A percentile compares a stretch with the other conserved stretches of the same genome.
These are phyloP conservation scores for Trichoderma atroviride DNA, from an alignment of 2,329 filamentous ascomycete species.

Conservation along the genomic window DNA sequence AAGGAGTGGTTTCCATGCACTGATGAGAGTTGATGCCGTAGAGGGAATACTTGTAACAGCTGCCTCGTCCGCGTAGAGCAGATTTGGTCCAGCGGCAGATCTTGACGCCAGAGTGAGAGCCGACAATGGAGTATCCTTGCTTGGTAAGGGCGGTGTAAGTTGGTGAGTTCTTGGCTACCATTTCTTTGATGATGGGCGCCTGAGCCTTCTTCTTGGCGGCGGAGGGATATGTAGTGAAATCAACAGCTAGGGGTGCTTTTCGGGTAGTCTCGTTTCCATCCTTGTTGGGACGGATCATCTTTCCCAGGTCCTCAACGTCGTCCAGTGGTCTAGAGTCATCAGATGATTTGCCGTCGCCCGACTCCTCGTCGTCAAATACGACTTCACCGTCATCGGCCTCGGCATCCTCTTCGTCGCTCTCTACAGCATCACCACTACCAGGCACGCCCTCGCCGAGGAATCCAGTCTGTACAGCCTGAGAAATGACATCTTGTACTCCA, in stretches of 20 bases:
- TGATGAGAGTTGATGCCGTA: conserved; percentile 96
- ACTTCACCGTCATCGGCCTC: conserved; percentile 61
- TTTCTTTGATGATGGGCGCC: conserved; percentile 69
- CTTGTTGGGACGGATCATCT: conserved; percentile 56
- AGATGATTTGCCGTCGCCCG: conserved; percentile 41
- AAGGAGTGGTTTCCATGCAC: conserved; percentile 98
- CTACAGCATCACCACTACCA: conserved; percentile 80
- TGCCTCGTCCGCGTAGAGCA: conserved; percentile 86
- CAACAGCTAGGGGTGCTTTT: conserved; percentile 68
- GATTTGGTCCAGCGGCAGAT: conserved; percentile 99
- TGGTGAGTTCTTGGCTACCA: conserved; percentile 90
- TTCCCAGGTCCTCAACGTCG: conserved; percentile 83
- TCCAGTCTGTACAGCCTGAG: conserved; percentile 62
- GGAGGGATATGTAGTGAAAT: conserved; percentile 77
- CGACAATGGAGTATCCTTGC: conserved; percentile 94
- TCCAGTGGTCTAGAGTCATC: conserved; percentile 54
- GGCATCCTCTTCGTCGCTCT: conserved; percentile 75
- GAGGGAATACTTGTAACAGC: conserved; percentile 97
- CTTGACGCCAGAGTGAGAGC: conserved; percentile 93
- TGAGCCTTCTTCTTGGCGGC: conserved; percentile 49
- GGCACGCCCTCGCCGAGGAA: conserved; percentile 65
- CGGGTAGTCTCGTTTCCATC: conserved; percentile 37
- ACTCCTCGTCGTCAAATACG: conserved; percentile 47
- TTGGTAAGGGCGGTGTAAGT: conserved; percentile 90
- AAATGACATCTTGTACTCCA: conserved; percentile 73